Evolutionary conservation across 192 early-diverging fungal genomes (phyloP).

Genomic region (Umbelopsis vinacea): DNA sequence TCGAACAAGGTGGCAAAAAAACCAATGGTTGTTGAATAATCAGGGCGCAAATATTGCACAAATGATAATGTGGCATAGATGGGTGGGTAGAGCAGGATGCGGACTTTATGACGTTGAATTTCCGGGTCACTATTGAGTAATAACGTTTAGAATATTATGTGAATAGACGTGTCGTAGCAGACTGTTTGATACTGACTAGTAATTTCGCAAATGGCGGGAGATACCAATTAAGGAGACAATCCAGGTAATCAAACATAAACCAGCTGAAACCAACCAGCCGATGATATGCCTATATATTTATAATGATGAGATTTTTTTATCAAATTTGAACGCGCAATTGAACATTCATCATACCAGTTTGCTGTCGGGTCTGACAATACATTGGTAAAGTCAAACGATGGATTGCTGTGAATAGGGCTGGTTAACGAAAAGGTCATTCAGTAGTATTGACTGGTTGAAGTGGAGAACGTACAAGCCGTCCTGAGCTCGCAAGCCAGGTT

Average conservation of each 20-base stretch:
- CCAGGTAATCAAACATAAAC: slow-evolving; percentile 33
- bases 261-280: slow-evolving; percentile 34
- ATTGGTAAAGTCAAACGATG: slow-evolving; percentile 23
- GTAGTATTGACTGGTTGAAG: background rate
- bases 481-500: slow-evolving; percentile 20
- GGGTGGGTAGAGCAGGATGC: slow-evolving; percentile 39
- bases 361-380: slow-evolving; percentile 19
- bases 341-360: background rate
- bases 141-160: background rate
- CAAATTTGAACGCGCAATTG: background rate
- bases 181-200: slow-evolving; percentile 27
- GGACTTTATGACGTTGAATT: slow-evolving; percentile 43
- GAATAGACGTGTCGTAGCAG: background rate
- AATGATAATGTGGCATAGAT: slow-evolving; percentile 39
- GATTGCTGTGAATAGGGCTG: background rate
- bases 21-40: slow-evolving; percentile 36
- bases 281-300: slow-evolving; percentile 34
- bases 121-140: slow-evolving; percentile 30
- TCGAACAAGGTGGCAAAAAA: slow-evolving; percentile 44
- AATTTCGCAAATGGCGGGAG: slow-evolving; percentile 31
- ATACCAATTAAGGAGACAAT: slow-evolving; percentile 15
- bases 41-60: slow-evolving; percentile 31
- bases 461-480: slow-evolving; percentile 26
- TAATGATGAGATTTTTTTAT: background rate
- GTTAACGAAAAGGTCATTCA: background rate